A percentile compares a stretch with the other conserved stretches of the same genome.
Evolutionary conservation across 768 basidiomycete genomes (phyloP).

Genomic region (Cystofilobasidium ferigula): DNA sequence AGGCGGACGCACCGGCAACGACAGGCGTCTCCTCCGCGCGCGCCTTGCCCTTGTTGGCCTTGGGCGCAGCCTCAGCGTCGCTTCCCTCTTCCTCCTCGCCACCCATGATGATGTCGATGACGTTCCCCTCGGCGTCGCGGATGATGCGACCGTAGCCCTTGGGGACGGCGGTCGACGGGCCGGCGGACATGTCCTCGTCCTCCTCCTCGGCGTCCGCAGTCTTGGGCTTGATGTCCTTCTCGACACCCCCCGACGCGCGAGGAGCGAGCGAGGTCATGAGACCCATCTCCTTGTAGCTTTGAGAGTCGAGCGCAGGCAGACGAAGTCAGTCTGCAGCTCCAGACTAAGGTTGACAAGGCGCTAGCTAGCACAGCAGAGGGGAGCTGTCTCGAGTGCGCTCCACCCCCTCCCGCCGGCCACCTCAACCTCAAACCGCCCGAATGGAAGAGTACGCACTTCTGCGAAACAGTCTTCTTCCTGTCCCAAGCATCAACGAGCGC

Average conservation of each 20-base stretch:
- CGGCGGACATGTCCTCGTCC: neutral
- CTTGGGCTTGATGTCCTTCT: conserved; percentile 34
- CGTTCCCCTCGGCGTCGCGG: conserved; percentile 64
- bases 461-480: conserved; percentile 68
- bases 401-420: too few species aligned
- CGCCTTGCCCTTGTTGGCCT: conserved; percentile 2
- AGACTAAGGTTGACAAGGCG: too few species aligned
- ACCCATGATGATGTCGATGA: conserved; percentile 55
- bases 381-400: too few species aligned
- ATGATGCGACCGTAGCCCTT: conserved; percentile 70
- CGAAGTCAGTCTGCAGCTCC: neutral
- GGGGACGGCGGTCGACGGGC: conserved; percentile 39
- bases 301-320: conserved; percentile 6
- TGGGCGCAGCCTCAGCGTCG: conserved; percentile 8
- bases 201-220: neutral
- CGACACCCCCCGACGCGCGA: conserved; percentile 56
- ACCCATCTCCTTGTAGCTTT: conserved; percentile 68
- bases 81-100: conserved; percentile 28
- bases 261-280: conserved; percentile 59
- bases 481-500: conserved; percentile 51
- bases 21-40: conserved; percentile 1
- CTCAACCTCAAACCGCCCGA: neutral
- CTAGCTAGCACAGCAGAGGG: too few species aligned
- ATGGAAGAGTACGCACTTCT: conserved; percentile 58
- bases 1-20: conserved; percentile 17